A percentile compares a stretch with the other conserved stretches of the same genome.
Evolutionary conservation across 2,329 filamentous ascomycete species (phyloP).

Genomic region (Clarireedia homoeocarpa): DNA sequence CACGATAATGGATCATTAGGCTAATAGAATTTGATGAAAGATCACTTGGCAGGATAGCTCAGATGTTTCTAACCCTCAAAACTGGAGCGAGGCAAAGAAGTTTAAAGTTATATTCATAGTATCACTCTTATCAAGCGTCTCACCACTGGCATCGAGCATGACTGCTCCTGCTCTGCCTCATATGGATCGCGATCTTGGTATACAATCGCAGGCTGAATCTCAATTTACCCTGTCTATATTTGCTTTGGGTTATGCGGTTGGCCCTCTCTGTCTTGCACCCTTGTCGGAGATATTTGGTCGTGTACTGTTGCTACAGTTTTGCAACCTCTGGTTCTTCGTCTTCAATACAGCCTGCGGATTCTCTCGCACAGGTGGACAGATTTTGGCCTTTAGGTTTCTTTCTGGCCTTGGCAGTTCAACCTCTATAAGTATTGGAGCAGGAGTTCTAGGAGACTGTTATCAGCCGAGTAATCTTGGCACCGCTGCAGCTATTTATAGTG

Average conservation of each 20-base stretch:
- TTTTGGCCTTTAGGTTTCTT: not conserved
- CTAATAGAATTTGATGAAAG: too few relatives aligned
- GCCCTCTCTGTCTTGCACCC: not conserved
- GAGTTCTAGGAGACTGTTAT: not conserved
- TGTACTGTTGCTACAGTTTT: not conserved
- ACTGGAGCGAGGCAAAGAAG: too few relatives aligned
- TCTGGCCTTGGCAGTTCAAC: not conserved
- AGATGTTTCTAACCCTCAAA: too few relatives aligned
- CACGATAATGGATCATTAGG: too few relatives aligned
- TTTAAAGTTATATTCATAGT: too few relatives aligned
- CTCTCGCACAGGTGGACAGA: not conserved
- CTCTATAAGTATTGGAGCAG: not conserved
- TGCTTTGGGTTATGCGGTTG: not conserved
- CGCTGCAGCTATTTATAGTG: slow-evolving; percentile 33
- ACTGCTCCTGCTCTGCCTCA: too few relatives aligned
- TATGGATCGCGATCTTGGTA: too few relatives aligned
- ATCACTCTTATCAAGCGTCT: too few relatives aligned
- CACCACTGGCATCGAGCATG: too few relatives aligned
- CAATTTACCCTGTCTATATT: not conserved
- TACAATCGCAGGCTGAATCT: too few relatives aligned
- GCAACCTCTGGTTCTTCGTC: not conserved
- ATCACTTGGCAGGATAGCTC: too few relatives aligned
- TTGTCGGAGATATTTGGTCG: not conserved
- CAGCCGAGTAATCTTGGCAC: not conserved
- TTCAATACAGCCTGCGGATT: not conserved